phyloP scores from a whole-genome alignment of 2,329 filamentous ascomycete genomes.

The Pseudogymnoascus sp. region DNA sequence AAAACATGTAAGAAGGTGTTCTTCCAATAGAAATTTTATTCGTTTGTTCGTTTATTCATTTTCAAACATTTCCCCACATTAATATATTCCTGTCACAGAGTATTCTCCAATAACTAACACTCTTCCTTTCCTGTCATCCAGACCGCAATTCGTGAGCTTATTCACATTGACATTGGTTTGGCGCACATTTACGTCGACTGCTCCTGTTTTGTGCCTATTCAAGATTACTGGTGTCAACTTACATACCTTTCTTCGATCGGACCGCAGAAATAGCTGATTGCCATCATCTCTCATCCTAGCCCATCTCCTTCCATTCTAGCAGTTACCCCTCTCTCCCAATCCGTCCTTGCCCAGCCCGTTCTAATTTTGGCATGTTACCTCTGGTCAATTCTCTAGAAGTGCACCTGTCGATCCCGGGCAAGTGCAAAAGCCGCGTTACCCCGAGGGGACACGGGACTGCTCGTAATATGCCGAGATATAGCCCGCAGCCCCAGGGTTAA shows the following conservation, averaged over 20 bases:
- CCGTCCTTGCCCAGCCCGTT: not conserved
- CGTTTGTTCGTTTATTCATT: too few species aligned
- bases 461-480: not conserved
- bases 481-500: not conserved
- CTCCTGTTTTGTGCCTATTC: not conserved
- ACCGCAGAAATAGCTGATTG: not conserved
- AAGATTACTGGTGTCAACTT: not conserved
- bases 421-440: conserved; percentile 2
- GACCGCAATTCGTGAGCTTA: not conserved
- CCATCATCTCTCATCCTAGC: not conserved
- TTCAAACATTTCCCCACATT: not conserved
- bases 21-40: not conserved
- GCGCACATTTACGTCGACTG: not conserved
- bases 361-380: not conserved
- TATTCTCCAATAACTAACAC: not conserved
- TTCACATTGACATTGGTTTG: not conserved
- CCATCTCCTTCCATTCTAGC: not conserved
- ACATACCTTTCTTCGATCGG: not conserved
- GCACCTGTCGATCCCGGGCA: not conserved
- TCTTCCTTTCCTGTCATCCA: not conserved
- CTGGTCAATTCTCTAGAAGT: not conserved
- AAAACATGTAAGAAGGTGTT: not conserved
- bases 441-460: not conserved
- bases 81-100: not conserved
- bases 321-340: not conserved